Conservation (phyloP, 371 early-diverging fungal species). For the Basidiobolus meristosporus region DNA sequence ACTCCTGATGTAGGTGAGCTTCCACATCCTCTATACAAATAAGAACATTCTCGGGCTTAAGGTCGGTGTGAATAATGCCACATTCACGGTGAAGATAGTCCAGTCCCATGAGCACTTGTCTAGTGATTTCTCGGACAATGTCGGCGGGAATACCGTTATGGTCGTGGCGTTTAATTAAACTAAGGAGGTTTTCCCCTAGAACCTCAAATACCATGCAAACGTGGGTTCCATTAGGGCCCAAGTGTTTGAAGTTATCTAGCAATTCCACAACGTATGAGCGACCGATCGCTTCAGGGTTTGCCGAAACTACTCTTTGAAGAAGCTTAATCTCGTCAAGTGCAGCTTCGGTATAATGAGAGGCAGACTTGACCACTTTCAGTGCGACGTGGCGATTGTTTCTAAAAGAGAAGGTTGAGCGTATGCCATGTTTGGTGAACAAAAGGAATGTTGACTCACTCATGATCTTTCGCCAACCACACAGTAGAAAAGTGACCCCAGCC, state of each 20-base stretch:
- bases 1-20: constrained; percentile 9
- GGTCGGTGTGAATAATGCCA: constrained; percentile 95
- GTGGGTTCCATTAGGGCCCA: constrained; percentile 82
- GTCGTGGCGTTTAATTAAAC: constrained; percentile 51
- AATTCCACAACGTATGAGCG: constrained; percentile 59
- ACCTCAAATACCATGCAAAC: constrained; percentile 96
- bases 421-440: neutral
- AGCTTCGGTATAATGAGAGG: constrained; percentile 86
- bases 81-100: constrained; percentile 91
- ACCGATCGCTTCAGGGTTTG: constrained; percentile 35
- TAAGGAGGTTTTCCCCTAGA: constrained; percentile 82
- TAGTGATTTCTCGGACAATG: constrained; percentile 71
- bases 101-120: constrained; percentile 75
- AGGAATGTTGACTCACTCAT: constrained; percentile 18
- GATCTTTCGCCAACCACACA: constrained; percentile 84
- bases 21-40: constrained; percentile 76
- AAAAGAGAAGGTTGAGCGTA: neutral
- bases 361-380: constrained; percentile 91
- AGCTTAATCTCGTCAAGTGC: constrained; percentile 92
- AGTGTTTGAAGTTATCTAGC: constrained; percentile 70
- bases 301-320: constrained; percentile 48
- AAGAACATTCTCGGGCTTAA: constrained; percentile 93
- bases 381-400: constrained; percentile 68
- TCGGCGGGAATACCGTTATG: constrained; percentile 69
- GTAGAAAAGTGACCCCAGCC: constrained; percentile 98